Conservation (phyloP, 495 filamentous ascomycete species). For the Aspergillus nidulans region DNA sequence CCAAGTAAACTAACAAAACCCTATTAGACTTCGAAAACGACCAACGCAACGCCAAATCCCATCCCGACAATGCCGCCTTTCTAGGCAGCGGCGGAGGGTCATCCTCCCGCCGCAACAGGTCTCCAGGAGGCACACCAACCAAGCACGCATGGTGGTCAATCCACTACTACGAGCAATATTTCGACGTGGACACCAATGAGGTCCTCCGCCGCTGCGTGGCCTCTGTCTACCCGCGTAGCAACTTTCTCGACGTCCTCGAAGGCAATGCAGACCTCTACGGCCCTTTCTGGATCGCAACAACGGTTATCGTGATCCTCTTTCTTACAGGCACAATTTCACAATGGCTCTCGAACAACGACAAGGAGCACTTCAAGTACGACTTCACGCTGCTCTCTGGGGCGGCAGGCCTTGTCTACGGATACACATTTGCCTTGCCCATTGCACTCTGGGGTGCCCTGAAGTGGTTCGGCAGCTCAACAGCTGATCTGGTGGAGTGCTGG, state of each 20-base stretch:
- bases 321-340: constrained; percentile 90
- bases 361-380: constrained; percentile 74
- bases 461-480: constrained; percentile 89
- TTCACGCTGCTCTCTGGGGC: constrained; percentile 79
- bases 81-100: constrained; percentile 54
- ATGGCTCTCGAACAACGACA: constrained; percentile 63
- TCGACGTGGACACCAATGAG: constrained; percentile 90
- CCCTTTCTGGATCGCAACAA: constrained; percentile 97
- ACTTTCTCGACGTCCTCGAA: constrained; percentile 94
- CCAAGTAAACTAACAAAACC: not conserved
- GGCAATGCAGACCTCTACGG: constrained; percentile 97
- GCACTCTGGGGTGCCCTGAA: constrained; percentile 82
- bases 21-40: constrained; percentile 51
- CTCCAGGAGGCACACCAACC: constrained; percentile 46
- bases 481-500: constrained; percentile 80
- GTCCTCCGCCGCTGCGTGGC: constrained; percentile 80
- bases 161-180: constrained; percentile 94
- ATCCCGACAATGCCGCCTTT: constrained; percentile 55
- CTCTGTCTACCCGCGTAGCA: constrained; percentile 79
- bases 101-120: constrained; percentile 39
- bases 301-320: constrained; percentile 92
- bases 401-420: constrained; percentile 88
- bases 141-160: constrained; percentile 92
- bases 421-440: constrained; percentile 78
- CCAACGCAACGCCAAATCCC: constrained; percentile 53